Evolutionary conservation across 192 early-diverging fungal genomes (phyloP).

Genomic region (Chytriomyces sp.): DNA sequence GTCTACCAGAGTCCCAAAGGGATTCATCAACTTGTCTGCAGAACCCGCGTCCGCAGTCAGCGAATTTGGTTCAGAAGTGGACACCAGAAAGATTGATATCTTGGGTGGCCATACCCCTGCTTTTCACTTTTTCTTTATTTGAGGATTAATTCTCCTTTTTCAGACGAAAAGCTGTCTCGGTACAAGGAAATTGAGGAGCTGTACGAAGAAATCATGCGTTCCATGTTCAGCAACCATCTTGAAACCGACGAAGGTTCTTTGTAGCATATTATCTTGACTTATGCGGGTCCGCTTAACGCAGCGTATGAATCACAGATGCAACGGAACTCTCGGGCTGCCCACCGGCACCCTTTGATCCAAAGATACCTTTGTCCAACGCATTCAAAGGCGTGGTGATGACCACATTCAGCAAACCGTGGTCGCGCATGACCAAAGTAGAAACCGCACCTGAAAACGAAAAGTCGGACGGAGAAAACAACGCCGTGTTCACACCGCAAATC

Average conservation of each 20-base stretch:
- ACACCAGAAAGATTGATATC: slow-evolving; percentile 35
- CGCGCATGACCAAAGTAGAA: slow-evolving; percentile 4
- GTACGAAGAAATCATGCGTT: slow-evolving; percentile 64
- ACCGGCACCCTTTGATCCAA: slow-evolving; percentile 50
- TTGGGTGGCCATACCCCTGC: slow-evolving; percentile 31
- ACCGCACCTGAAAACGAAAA: neutral
- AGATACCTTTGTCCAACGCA: slow-evolving; percentile 32
- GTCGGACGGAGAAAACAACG: slow-evolving; percentile 5
- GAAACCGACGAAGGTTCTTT: slow-evolving; percentile 48
- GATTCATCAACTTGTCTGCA: slow-evolving; percentile 51
- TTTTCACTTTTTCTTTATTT: neutral
- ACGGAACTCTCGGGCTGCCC: slow-evolving; percentile 44
- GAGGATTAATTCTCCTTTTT: neutral
- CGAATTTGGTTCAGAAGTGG: slow-evolving; percentile 45
- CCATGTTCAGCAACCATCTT: slow-evolving; percentile 46
- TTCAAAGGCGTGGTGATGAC: slow-evolving; percentile 34
- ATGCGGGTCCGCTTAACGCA: too few species aligned
- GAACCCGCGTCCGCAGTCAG: slow-evolving; percentile 50
- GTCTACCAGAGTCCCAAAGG: slow-evolving; percentile 49
- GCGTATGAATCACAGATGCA: slow-evolving; percentile 11
- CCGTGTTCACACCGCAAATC: slow-evolving; percentile 31
- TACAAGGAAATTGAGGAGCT: slow-evolving; percentile 66
- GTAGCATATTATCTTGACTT: neutral
- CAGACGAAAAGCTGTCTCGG: slow-evolving; percentile 57
- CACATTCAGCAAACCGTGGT: slow-evolving; percentile 15